Base-by-base conservation (phyloP, 2,329 filamentous ascomycete genomes). In the Balansia obtecta region DNA sequence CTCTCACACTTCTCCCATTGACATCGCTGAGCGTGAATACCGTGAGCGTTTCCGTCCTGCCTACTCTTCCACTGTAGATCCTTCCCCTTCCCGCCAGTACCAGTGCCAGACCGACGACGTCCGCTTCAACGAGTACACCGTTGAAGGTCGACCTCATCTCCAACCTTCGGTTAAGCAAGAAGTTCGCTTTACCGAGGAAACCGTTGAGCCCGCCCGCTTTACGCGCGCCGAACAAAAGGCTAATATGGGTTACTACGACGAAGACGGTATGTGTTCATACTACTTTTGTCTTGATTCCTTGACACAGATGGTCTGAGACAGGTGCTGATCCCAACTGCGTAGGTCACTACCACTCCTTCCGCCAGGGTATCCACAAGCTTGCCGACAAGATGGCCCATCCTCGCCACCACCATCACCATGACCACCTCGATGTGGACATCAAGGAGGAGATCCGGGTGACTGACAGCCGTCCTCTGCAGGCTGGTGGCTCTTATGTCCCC, bases 241-340 rank as follows among this genome's bases (percentile, higher is more conserved):
- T 68, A 79, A 77, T 68, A 82, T 82, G 78, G 77, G 76, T 69
- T 80, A 81, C 74, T 80, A 79, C 74, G 77, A 80, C 70, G 76
- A 81, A 56, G 71, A 77, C 60, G 75, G 76, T 80, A 67, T 68
- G 76, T 51, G n/a, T 27, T 13, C n/a, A 27, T 5, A 3, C 46
- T 11, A 34, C 10, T 18, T 18, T 41, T 18, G 13, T 41, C 30
- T 33, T 8, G 11, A 15, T 20, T 49, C 27, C 27, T 27, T 27
- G 4, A 27, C 27, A 27, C 7, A 27, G 27, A 2, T 27, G 55
- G 38, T 46, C 34, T 18, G 16, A 15, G 10, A 27, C 20, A 22
- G 20, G 9, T 58, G 50, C 53, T 48, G 53, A 49, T n/a, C 40
- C 4, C 13, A 10, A 12, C 8, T 40, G n/a, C n/a, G 5, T 60